Base-by-base conservation (phyloP, 805 yeast genomes). In the Spathaspora sp. region DNA sequence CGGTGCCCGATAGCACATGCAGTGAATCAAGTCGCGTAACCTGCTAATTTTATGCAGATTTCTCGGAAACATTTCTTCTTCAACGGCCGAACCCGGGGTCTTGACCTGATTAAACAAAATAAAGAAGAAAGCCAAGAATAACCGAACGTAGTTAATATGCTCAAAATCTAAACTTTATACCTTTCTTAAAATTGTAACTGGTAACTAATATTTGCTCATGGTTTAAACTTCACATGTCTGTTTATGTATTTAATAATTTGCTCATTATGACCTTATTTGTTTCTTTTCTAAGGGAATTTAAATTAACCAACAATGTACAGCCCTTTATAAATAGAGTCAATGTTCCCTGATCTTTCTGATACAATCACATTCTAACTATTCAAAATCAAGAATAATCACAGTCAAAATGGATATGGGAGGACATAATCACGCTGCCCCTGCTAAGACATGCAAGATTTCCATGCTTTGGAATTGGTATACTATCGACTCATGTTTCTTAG, bases 381-480 rank as follows among this genome's bases (percentile, higher is more conserved):
- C n/a, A 17, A 20, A 5, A 18, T 20, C 44, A 42, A 10, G 8
- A 9, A 29, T 10, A 29, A 29, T 3, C 14, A 29, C 32, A 5
- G 14, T n/a, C 8, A 5, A 44, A 44, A 48, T 42, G 46, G 40
- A 43, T 48, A 48, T 48, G 50, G 46, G 42, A 32, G n/a, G n/a
- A 10, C 38, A 32, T 45, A 26, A 50, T 4, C n/a, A n/a, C n/a
- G n/a, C n/a, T n/a, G 38, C 42, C n/a, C 26, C 40, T 17, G 14
- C 44, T 10, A 56, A 53, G 19, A 42, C 57, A 3, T 69, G 73
- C 56, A 69, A 69, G 49, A 69, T 70, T 39, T 68, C 73, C 46
- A 85, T 85, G 90, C 65, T 82, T 53, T 86, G 90, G 89, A 86
- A 85, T 63, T 85, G 90, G 89, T 72, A 82, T 57, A 83, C 87